These are phyloP conservation scores for Pythium folliculosum DNA, from an alignment of 352 stramenopile species.

Conservation along the genomic window DNA sequence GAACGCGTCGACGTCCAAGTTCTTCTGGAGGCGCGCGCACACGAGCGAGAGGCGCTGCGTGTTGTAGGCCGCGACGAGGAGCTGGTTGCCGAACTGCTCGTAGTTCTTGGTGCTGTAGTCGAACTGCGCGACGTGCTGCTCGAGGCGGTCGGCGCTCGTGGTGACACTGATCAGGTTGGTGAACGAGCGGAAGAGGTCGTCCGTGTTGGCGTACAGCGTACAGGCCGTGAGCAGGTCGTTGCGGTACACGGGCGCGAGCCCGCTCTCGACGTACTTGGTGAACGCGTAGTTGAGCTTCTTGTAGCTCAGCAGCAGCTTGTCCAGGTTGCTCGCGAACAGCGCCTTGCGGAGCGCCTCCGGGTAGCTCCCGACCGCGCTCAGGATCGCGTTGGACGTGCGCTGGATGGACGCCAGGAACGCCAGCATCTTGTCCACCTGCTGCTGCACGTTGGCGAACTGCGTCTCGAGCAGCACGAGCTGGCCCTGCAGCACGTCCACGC, in stretches of 20 bases:
- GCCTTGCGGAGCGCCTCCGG: not conserved
- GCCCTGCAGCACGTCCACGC: not conserved
- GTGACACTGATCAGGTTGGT: not conserved
- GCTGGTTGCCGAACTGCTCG: slow-evolving; percentile 4
- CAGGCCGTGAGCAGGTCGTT: not conserved
- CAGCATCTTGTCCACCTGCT: slow-evolving; percentile 3
- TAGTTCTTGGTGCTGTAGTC: not conserved
- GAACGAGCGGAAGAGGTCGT: not conserved
- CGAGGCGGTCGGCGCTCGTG: not conserved
- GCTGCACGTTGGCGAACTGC: not conserved
- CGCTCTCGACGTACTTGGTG: slow-evolving; percentile 4
- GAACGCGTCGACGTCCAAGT: not conserved
- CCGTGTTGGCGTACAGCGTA: not conserved
- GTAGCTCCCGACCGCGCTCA: not conserved
- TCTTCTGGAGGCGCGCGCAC: not conserved
- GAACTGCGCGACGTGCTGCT: not conserved
- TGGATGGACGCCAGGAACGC: not conserved
- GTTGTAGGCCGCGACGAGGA: slow-evolving; percentile 4
- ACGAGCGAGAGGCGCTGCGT: slow-evolving; percentile 1
- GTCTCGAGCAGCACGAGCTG: not conserved
- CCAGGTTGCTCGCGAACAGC: not conserved
- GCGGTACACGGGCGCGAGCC: not conserved
- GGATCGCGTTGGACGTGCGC: not conserved
- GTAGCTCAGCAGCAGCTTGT: not conserved
- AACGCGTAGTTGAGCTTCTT: slow-evolving; percentile 1